Evolutionary conservation across 2,329 filamentous ascomycete species (phyloP).

Genomic region (Ophiostoma australiae): DNA sequence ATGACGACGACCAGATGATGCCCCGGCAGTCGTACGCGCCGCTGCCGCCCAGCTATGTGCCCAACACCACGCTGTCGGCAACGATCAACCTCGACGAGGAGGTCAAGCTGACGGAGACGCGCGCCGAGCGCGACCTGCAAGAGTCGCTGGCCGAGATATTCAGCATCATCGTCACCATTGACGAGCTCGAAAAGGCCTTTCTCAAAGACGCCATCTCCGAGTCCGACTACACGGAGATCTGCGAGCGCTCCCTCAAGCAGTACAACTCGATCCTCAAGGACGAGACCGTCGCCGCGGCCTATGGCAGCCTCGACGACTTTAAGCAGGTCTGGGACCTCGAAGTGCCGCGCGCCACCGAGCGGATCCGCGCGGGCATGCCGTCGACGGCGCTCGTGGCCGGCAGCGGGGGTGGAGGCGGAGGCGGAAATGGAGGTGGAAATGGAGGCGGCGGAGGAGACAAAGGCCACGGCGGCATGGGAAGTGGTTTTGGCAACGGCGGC

Average conservation of each 20-base stretch:
- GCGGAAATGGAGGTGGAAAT: slow-evolving; percentile 30
- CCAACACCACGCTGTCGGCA: slow-evolving; percentile 73
- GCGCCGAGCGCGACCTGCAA: slow-evolving; percentile 85
- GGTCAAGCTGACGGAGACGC: slow-evolving; percentile 82
- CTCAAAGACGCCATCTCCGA: slow-evolving; percentile 92
- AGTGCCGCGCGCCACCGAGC: slow-evolving; percentile 87
- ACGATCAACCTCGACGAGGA: slow-evolving; percentile 94
- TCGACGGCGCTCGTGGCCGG: slow-evolving; percentile 64
- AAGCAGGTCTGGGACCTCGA: slow-evolving; percentile 94
- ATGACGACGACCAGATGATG: slow-evolving; percentile 40
- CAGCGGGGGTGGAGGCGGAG: slow-evolving; percentile 37
- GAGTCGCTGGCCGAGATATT: slow-evolving; percentile 96
- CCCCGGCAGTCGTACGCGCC: slow-evolving; percentile 73
- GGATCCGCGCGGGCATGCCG: slow-evolving; percentile 85
- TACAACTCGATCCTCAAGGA: slow-evolving; percentile 93
- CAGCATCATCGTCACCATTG: slow-evolving; percentile 92
- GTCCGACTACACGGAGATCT: slow-evolving; percentile 91
- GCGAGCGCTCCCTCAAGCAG: slow-evolving; percentile 87
- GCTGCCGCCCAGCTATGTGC: slow-evolving; percentile 85
- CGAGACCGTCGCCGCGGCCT: slow-evolving; percentile 82
- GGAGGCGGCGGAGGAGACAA: slow-evolving; percentile 41
- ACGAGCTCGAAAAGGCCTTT: slow-evolving; percentile 94
- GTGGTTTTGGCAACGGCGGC: slow-evolving; percentile 33
- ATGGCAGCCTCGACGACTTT: slow-evolving; percentile 84
- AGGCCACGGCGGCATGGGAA: slow-evolving; percentile 38